Evolutionary conservation across 2,329 filamentous ascomycete species (phyloP).

Genomic region (Fusarium palustre): DNA sequence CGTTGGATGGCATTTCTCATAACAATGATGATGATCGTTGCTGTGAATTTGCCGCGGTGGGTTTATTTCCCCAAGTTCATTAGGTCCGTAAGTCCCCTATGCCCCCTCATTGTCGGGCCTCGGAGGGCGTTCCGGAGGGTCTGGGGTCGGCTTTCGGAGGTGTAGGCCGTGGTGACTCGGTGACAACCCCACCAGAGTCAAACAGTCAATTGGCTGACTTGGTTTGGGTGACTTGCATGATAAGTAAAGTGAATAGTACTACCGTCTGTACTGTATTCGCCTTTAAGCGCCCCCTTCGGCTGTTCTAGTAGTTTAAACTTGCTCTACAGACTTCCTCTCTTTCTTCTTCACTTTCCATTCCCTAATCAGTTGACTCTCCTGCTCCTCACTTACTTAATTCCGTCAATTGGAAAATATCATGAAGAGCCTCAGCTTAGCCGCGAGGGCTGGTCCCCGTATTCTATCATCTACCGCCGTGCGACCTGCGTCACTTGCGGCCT

Average conservation of each 20-base stretch:
- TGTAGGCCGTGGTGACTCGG: conserved; percentile 34
- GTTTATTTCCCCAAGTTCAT: conserved; percentile 10
- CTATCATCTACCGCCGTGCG: conserved; percentile 37
- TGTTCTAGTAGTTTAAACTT: conserved; percentile 18
- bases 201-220: conserved; percentile 26
- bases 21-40: neutral
- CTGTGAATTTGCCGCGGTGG: conserved; percentile 17
- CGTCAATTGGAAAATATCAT: conserved; percentile 46
- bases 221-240: conserved; percentile 24
- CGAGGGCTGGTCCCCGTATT: conserved; percentile 49
- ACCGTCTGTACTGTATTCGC: conserved; percentile 13
- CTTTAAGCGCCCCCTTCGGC: conserved; percentile 23
- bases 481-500: conserved; percentile 38
- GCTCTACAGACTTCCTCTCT: conserved; percentile 10
- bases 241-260: conserved; percentile 8
- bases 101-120: conserved; percentile 15
- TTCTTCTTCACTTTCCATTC: conserved; percentile 11
- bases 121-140: conserved; percentile 40
- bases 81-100: neutral
- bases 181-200: conserved; percentile 34
- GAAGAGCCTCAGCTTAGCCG: conserved; percentile 50
- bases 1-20: neutral
- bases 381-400: conserved; percentile 16
- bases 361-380: conserved; percentile 36
- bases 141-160: conserved; percentile 42